phyloP scores from a whole-genome alignment of 768 basidiomycete species.

The Boletus rufocinnamomeus region DNA sequence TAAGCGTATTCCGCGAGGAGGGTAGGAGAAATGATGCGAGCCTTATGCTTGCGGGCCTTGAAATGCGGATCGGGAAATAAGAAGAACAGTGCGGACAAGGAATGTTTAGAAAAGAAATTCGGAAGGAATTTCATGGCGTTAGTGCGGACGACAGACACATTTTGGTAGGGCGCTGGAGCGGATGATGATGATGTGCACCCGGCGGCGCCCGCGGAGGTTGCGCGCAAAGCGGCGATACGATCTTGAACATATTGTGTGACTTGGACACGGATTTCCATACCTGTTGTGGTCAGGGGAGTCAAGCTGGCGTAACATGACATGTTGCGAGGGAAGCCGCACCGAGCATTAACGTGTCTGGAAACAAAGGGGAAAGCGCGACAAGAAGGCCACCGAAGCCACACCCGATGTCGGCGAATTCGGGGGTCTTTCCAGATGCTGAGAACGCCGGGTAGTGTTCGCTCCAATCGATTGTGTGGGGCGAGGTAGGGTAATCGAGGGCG shows the following conservation, averaged over 20 bases:
- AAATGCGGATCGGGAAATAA: conserved; percentile 99
- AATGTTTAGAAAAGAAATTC: conserved; percentile 91
- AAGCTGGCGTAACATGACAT: background rate
- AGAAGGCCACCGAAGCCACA: conserved; percentile 97
- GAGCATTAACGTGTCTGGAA: conserved; percentile 90
- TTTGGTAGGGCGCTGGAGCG: conserved; percentile 62
- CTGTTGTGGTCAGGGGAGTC: conserved; percentile 40
- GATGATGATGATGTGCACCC: conserved; percentile 27
- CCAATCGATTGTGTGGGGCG: conserved; percentile 82
- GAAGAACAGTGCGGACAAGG: conserved; percentile 93
- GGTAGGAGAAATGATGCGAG: conserved; percentile 97
- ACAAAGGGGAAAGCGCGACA: conserved; percentile 84
- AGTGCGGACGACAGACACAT: conserved; percentile 90
- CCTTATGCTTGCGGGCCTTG: conserved; percentile 97
- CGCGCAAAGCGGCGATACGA: conserved; percentile 89
- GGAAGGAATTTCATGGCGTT: conserved; percentile 99
- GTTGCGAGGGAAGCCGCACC: conserved; percentile 52
- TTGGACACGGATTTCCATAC: conserved; percentile 95
- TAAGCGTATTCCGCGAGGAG: conserved; percentile 97
- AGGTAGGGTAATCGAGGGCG: conserved; percentile 80
- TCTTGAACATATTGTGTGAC: conserved; percentile 97
- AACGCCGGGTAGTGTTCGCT: conserved; percentile 77
- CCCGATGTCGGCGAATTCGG: conserved; percentile 96
- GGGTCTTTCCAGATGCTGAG: conserved; percentile 55
- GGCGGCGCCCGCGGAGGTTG: conserved; percentile 42